Percentiles rank a stretch among this genome's conserved stretches.
phyloP scores from a whole-genome alignment of 345 rosid species.

The Eutrema yunnanense region DNA sequence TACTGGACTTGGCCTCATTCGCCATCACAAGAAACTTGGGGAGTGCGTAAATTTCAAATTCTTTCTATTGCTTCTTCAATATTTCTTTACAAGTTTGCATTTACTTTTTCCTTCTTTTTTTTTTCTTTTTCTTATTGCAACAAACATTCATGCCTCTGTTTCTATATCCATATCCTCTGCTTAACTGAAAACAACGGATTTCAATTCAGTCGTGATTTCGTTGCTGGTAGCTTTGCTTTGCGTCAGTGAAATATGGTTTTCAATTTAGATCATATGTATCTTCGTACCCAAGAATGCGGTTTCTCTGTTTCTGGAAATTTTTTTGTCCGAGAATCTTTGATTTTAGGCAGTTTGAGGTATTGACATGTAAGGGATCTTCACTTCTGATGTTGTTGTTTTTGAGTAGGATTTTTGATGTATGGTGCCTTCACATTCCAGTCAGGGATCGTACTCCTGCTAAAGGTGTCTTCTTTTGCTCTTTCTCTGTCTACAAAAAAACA shows the following conservation, averaged over 20 bases:
- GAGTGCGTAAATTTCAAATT: conserved; percentile 38
- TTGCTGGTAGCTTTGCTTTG: too few relatives aligned
- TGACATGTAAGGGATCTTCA: neutral
- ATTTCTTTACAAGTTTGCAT: neutral
- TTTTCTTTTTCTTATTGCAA: neutral
- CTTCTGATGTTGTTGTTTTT: neutral
- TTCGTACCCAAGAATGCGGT: neutral
- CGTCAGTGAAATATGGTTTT: too few relatives aligned
- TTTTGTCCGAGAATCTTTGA: neutral
- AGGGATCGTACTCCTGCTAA: conserved; percentile 48
- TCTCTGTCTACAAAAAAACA: neutral
- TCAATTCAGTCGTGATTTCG: too few relatives aligned
- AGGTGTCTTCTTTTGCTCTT: conserved; percentile 42
- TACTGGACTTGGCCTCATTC: conserved; percentile 61
- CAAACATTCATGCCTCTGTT: neutral
- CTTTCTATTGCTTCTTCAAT: neutral
- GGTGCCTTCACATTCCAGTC: conserved; percentile 69
- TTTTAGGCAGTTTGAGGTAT: neutral
- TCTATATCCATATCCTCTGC: neutral
- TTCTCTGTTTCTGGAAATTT: neutral
- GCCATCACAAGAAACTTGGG: conserved; percentile 53
- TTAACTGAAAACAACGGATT: too few relatives aligned
- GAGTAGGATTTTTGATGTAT: conserved; percentile 61
- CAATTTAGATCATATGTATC: neutral
- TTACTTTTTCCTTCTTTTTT: too few relatives aligned